Conservation (phyloP, 495 filamentous ascomycete genomes). For the Aspergillus bertholletiae region DNA sequence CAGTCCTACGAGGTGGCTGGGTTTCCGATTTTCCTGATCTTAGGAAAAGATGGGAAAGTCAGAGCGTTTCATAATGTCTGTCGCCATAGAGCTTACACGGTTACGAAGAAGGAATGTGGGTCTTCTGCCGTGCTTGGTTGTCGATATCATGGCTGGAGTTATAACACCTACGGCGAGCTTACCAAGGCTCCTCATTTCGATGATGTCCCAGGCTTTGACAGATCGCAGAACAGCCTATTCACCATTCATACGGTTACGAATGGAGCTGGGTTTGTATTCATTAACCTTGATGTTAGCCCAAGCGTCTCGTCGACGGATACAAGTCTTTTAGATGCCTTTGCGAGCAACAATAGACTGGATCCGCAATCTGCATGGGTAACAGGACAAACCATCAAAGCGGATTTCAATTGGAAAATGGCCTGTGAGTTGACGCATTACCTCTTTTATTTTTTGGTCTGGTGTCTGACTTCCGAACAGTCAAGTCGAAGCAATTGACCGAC, state of each 20-base stretch:
- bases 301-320: conserved; percentile 11
- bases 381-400: conserved; percentile 34
- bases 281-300: conserved; percentile 37
- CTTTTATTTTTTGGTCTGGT: not conserved
- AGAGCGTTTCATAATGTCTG: conserved; percentile 61
- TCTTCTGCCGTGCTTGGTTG: conserved; percentile 50
- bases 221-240: conserved; percentile 48
- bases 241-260: conserved; percentile 34
- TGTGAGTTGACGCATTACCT: conserved; percentile 13
- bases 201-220: conserved; percentile 52
- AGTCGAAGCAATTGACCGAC: not conserved
- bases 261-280: conserved; percentile 33
- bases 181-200: conserved; percentile 60
- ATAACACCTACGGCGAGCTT: conserved; percentile 51
- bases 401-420: conserved; percentile 46
- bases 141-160: conserved; percentile 63
- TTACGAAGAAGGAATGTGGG: conserved; percentile 49
- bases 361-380: conserved; percentile 23
- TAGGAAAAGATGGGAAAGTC: conserved; percentile 44
- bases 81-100: conserved; percentile 54
- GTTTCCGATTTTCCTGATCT: conserved; percentile 46
- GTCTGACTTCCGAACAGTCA: not conserved
- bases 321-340: conserved; percentile 12
- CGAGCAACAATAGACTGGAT: conserved; percentile 4
- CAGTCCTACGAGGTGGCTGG: conserved; percentile 46